Evolutionary conservation across 176 grass and related monocot genomes (phyloP).

Genomic region (Secale cereale): DNA sequence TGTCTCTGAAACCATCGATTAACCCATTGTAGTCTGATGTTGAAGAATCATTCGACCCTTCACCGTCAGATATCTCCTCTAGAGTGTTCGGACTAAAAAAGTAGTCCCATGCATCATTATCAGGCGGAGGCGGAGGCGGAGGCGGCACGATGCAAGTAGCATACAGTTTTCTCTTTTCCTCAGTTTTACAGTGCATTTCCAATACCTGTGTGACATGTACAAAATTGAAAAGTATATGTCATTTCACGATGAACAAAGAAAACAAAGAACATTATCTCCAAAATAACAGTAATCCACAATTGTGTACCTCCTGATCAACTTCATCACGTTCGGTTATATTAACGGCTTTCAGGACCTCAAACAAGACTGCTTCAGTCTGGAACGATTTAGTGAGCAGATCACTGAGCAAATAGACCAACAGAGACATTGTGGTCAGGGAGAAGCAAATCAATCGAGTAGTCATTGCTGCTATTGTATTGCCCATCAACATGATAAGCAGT

Average conservation of each 20-base stretch:
- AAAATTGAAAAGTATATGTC: neutral
- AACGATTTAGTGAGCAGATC: slow-evolving; percentile 72
- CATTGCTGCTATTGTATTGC: neutral
- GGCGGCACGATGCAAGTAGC: too few species aligned
- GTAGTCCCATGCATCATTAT: too few species aligned
- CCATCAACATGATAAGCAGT: neutral
- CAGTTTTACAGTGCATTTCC: too few species aligned
- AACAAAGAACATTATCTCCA: neutral
- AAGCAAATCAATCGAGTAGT: neutral
- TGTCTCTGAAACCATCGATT: neutral
- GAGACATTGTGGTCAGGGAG: neutral
- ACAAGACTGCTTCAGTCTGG: slow-evolving; percentile 71
- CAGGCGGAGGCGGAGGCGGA: too few species aligned
- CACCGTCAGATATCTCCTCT: neutral
- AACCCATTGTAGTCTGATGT: neutral
- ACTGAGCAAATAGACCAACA: slow-evolving; percentile 12
- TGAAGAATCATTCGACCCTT: neutral
- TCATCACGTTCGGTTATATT: slow-evolving; percentile 50
- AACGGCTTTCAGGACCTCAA: slow-evolving; percentile 77
- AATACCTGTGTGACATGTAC: neutral
- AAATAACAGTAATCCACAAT: neutral
- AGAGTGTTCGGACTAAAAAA: neutral
- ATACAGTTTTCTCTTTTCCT: too few species aligned
- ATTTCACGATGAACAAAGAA: neutral
- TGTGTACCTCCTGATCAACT: slow-evolving; percentile 56